Evolutionary conservation across 2,329 filamentous ascomycete species (phyloP), one percentile per base, ranked within the genome.

Genomic region (Colletotrichum eleusines): DNA sequence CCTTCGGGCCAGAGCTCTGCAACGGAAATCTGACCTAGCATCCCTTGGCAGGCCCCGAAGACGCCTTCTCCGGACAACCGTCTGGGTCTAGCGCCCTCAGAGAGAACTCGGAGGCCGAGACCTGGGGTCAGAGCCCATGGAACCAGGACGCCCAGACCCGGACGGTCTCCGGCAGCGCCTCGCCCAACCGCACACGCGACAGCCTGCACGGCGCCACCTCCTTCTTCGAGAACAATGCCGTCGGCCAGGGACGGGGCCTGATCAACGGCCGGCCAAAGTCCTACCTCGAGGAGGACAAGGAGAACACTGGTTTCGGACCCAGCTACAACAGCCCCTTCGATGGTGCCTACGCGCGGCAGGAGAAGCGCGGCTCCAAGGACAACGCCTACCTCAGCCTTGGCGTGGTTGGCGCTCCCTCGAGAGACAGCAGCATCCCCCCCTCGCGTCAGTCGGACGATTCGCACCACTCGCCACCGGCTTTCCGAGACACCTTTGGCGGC

Each of bases 31-130:
- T 66, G 76, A 80, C 65, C 76, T 77, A 35, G 74, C 38, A 4
- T 16, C 8, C 9, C 20, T 46, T 18, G 7, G 9, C 33, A 67
- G 68, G 68, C 26, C 7, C 66, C 16, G 69, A 72, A 35, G 69
- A 72, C 26, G 42, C 60, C 31, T 72, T 65, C 55, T 23, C 66
- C 31, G 62, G 48, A n/a, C 66, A 76, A 65, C 89, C 91, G 76
- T 90, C 89, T 4, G 92, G 92, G 59, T 93, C 92, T 7, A 87
- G 90, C 72, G 92, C 91, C 69, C 84, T 94, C 48, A 85, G 92
- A 71, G 86, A 89, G 54, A 88, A 90, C 51, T 92, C 92, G 12
- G 91, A 94, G 76, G 88, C 88, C 23, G 91, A 93, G 74, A 83
- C 85, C 57, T 93, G 91, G 89, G 79, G 76, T 71, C 81, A 84